phyloP scores from a whole-genome alignment of 306 rosid genomes.

The Acacia acuminata region DNA sequence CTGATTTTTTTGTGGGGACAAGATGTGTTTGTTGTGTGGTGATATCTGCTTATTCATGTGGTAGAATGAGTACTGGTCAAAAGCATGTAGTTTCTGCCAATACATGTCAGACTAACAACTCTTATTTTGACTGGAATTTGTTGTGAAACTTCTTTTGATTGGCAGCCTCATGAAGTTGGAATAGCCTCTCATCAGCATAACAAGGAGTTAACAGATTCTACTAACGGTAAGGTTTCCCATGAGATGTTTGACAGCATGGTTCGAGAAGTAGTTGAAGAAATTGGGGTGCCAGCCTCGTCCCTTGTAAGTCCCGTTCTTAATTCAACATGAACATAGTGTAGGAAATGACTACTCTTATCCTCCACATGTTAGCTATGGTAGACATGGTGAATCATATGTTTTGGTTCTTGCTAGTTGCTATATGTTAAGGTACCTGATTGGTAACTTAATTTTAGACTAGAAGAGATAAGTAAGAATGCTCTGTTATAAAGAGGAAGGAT shows the following conservation, averaged over 20 bases:
- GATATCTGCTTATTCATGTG: conserved; percentile 13
- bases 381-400: conserved; percentile 11
- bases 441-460: no score
- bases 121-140: conserved; percentile 18
- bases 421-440: no score
- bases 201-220: conserved; percentile 50
- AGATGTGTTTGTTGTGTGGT: neutral
- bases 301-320: conserved; percentile 60
- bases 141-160: conserved; percentile 30
- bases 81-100: conserved; percentile 5
- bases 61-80: conserved; percentile 14
- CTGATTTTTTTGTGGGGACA: conserved; percentile 17
- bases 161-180: conserved; percentile 87
- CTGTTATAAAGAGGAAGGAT: no score
- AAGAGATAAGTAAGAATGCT: no score
- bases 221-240: conserved; percentile 52
- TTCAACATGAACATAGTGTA: conserved; percentile 5
- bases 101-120: conserved; percentile 18
- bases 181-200: conserved; percentile 50
- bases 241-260: conserved; percentile 94
- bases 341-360: neutral
- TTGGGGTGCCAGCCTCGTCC: conserved; percentile 81
- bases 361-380: neutral
- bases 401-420: neutral
- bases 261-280: conserved; percentile 95